Evolutionary conservation across 83 land plant species (phyloP), one percentile per base, ranked within the genome.

Genomic region (Diphasiastrum complanatum): DNA sequence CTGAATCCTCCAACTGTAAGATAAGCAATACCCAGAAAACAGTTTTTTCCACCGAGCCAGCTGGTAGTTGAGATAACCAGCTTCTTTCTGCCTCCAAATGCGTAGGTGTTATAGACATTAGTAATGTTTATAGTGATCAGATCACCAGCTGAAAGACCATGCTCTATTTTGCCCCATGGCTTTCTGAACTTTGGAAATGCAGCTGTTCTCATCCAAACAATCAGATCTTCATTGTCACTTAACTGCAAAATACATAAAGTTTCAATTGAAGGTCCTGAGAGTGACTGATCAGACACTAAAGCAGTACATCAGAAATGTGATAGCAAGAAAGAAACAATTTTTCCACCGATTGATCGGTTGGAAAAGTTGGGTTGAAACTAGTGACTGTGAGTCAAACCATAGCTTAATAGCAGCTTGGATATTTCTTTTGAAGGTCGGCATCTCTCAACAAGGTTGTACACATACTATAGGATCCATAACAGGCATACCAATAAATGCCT

Each of bases 191-290:
- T 81, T 45, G 85, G 85, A 35, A 81, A 66, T 32, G 81, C 81
- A 8, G 85, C 85, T 16, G 85, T 81, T 62, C 85, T 64, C 85
- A 81, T 81, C 85, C 85, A 81, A 34, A 81, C 85, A 70, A 81
- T 81, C 50, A 81, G 79, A 48, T 78, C 81, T 58, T 81, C 85
- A 40, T 81, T 78, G 47, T 81, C 51, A 46, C 76, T 78, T 49
- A 81, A 65, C 85, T 81, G 81, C 49, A 51, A 20, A 16, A 5
- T 31, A 29, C n/a, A 8, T 30, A 35, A 62, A 45, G 61, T 26
- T 8, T 24, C 41, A 18, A 29, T 28, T 28, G 33, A 2, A 61
- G 37, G 34, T n/a, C 28, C n/a, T n/a, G n/a, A n/a, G n/a, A n/a
- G 19, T 28, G 31, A 32, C 46, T 30, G 29, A 27, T 61, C 19